phyloP scores from a whole-genome alignment of 2,329 filamentous ascomycete genomes.

The Sporothrix pseudoabietina region DNA sequence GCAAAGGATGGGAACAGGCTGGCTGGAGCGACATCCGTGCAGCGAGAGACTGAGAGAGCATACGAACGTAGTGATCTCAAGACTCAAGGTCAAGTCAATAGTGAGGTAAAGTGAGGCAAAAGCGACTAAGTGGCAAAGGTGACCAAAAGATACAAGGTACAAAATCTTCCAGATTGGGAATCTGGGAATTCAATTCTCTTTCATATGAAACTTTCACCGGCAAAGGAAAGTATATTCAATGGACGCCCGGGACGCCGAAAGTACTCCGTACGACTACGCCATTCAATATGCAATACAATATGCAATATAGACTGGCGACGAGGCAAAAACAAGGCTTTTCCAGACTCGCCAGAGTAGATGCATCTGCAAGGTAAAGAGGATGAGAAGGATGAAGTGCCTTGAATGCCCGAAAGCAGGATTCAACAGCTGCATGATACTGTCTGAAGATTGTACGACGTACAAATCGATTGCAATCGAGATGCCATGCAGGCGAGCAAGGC shows the following conservation, averaged over 20 bases:
- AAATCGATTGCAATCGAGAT: conserved; percentile 5
- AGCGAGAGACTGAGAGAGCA: not conserved
- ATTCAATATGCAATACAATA: conserved; percentile 1
- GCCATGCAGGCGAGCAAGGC: not conserved
- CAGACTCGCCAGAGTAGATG: too few species aligned
- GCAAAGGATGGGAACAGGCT: not conserved
- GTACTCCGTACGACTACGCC: not conserved
- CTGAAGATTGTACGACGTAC: not conserved
- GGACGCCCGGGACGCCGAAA: not conserved
- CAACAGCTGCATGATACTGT: not conserved
- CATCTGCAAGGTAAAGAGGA: not conserved
- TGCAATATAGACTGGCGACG: conserved; percentile 15
- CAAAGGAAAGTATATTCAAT: not conserved
- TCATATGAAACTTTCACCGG: not conserved
- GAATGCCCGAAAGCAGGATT: not conserved
- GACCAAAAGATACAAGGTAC: not conserved
- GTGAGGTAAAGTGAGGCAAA: not conserved
- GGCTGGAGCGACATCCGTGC: not conserved
- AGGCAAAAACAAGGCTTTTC: not conserved
- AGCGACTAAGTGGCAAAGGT: not conserved
- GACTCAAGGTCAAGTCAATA: not conserved
- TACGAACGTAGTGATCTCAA: not conserved
- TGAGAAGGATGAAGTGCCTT: not conserved
- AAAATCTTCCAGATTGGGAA: not conserved
- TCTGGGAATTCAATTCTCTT: not conserved